A percentile compares a stretch with the other conserved stretches of the same genome.
phyloP scores from a whole-genome alignment of 2,329 filamentous ascomycete genomes.

The Penicillium verrucosum region DNA sequence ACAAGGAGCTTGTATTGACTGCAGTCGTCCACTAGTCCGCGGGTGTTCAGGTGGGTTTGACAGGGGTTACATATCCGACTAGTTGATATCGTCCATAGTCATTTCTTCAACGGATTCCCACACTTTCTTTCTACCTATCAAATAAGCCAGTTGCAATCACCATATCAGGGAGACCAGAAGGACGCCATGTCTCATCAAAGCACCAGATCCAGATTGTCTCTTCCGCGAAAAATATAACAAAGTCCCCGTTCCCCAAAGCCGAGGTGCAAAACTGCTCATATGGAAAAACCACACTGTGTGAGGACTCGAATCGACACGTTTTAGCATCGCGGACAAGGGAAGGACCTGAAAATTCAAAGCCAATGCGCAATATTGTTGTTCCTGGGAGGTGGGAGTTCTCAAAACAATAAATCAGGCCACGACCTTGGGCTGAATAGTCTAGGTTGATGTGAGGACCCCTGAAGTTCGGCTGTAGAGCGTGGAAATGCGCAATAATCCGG shows the following conservation, averaged over 20 bases:
- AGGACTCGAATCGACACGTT: background rate
- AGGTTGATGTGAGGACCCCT: background rate
- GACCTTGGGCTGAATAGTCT: background rate
- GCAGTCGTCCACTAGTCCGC: background rate
- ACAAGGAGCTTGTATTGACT: background rate
- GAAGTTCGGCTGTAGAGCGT: background rate
- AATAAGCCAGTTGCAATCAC: background rate
- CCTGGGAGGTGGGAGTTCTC: background rate
- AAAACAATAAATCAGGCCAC: background rate
- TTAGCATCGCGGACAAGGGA: background rate
- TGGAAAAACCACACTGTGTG: too few species aligned
- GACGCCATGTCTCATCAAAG: constrained; percentile 18
- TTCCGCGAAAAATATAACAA: background rate
- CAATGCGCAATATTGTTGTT: background rate
- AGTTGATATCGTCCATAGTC: background rate
- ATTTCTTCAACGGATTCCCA: background rate
- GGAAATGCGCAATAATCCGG: background rate
- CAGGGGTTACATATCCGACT: background rate
- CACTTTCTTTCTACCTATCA: background rate
- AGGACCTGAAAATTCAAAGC: background rate
- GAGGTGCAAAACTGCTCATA: too few species aligned
- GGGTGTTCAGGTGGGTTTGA: background rate
- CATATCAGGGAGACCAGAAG: background rate
- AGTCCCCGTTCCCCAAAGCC: background rate
- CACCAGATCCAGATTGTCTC: constrained; percentile 19